These are phyloP conservation scores for Neofusicoccum kwambonambiense DNA, from an alignment of 2,329 filamentous ascomycete genomes.

Conservation along the genomic window DNA sequence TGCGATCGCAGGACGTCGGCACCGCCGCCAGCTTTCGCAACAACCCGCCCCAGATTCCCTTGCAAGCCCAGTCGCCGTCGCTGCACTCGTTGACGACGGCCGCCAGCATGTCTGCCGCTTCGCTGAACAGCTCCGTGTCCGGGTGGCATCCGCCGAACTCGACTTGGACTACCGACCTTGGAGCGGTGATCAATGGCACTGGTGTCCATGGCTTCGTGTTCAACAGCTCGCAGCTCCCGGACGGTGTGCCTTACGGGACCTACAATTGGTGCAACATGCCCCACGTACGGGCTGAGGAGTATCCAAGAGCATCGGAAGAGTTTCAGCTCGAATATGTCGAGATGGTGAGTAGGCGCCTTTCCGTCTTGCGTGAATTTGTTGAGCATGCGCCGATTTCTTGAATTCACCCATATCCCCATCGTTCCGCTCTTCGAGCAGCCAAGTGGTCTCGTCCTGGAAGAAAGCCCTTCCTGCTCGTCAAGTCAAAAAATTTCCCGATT, in stretches of 20 bases:
- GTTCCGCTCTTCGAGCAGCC: too few species aligned
- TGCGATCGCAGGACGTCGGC: not conserved
- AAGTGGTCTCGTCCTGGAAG: too few species aligned
- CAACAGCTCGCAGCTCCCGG: constrained; percentile 62
- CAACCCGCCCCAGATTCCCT: not conserved
- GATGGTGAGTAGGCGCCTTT: constrained; percentile 49
- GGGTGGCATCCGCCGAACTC: constrained; percentile 37
- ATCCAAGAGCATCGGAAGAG: constrained; percentile 53
- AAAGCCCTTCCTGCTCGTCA: too few species aligned
- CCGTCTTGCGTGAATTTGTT: too few species aligned
- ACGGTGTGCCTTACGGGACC: constrained; percentile 53
- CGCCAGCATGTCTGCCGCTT: not conserved
- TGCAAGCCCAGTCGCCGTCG: not conserved
- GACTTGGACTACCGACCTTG: constrained; percentile 60
- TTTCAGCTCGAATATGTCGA: constrained; percentile 74
- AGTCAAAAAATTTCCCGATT: too few species aligned
- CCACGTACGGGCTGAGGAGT: constrained; percentile 68
- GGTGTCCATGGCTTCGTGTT: constrained; percentile 75
- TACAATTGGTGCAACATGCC: constrained; percentile 92
- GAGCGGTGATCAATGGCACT: constrained; percentile 54
- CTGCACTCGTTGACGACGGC: not conserved
- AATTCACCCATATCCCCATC: not conserved
- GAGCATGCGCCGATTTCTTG: too few species aligned
- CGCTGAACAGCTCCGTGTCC: constrained; percentile 7
- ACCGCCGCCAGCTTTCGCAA: not conserved